Evolutionary conservation across 352 stramenopile genomes (phyloP).

Genomic region (Phytophthora sp.): DNA sequence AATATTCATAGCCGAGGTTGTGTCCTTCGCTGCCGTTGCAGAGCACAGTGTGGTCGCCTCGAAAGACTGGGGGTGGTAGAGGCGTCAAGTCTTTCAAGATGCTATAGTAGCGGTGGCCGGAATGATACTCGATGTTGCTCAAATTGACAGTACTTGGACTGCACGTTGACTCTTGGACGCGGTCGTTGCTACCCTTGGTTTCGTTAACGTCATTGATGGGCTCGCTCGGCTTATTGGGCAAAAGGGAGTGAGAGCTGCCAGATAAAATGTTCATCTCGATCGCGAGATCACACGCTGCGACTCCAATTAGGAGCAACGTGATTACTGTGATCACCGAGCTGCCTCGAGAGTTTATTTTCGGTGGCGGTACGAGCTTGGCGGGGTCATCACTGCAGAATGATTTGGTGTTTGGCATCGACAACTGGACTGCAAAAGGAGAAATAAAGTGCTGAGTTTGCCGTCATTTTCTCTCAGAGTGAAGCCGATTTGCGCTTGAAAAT

Average conservation of each 20-base stretch:
- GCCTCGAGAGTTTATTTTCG: background rate
- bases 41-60: constrained; percentile 20
- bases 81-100: constrained; percentile 5
- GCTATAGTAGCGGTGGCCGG: constrained; percentile 25
- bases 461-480: too few relatives aligned
- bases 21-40: constrained; percentile 17
- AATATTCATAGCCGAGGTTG: constrained; percentile 28
- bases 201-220: background rate
- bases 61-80: constrained; percentile 28
- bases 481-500: too few relatives aligned
- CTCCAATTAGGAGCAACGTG: background rate
- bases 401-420: too few relatives aligned
- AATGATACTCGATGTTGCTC: constrained; percentile 22
- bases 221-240: background rate
- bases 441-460: too few relatives aligned
- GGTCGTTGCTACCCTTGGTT: background rate
- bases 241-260: background rate
- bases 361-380: background rate
- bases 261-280: constrained; percentile 12
- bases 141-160: constrained; percentile 14
- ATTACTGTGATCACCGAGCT: constrained; percentile 1
- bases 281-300: constrained; percentile 1
- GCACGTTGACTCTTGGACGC: background rate
- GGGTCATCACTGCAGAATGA: background rate
- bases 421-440: background rate